Conservation (phyloP, 2,329 filamentous ascomycete genomes). For the Rutstroemia sydowiana region DNA sequence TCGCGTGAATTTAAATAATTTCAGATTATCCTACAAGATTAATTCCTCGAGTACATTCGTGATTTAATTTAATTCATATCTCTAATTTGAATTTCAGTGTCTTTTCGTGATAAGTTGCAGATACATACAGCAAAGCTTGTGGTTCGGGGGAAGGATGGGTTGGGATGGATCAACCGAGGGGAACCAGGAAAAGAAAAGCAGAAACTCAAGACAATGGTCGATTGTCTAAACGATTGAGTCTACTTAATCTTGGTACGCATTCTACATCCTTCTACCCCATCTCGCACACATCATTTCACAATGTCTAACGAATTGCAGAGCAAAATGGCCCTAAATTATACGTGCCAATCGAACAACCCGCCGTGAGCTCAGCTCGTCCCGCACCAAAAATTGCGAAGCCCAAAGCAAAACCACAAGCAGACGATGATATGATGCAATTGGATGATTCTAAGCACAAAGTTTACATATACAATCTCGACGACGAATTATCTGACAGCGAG, state of each 20-base stretch:
- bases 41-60: not conserved
- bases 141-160: slow-evolving; percentile 11
- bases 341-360: slow-evolving; percentile 51
- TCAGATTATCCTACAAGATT: not conserved
- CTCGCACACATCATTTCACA: slow-evolving; percentile 1
- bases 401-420: slow-evolving; percentile 15
- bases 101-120: slow-evolving; percentile 2
- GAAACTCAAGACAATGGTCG: slow-evolving; percentile 59
- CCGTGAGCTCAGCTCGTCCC: slow-evolving; percentile 15
- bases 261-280: slow-evolving; percentile 10
- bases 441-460: slow-evolving; percentile 80
- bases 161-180: slow-evolving; percentile 28
- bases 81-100: not conserved
- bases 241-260: slow-evolving; percentile 69
- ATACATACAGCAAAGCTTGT: slow-evolving; percentile 4
- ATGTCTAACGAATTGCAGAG: slow-evolving; percentile 39
- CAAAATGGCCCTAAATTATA: slow-evolving; percentile 57
- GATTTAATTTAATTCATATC: not conserved
- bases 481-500: slow-evolving; percentile 68
- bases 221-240: slow-evolving; percentile 74
- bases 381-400: slow-evolving; percentile 14
- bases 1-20: slow-evolving; percentile 13
- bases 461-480: slow-evolving; percentile 86
- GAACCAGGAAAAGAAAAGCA: slow-evolving; percentile 49
- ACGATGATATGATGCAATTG: slow-evolving; percentile 66